Base-by-base conservation (phyloP, 176 grass and related monocot genomes). In the Puya raimondii region DNA sequence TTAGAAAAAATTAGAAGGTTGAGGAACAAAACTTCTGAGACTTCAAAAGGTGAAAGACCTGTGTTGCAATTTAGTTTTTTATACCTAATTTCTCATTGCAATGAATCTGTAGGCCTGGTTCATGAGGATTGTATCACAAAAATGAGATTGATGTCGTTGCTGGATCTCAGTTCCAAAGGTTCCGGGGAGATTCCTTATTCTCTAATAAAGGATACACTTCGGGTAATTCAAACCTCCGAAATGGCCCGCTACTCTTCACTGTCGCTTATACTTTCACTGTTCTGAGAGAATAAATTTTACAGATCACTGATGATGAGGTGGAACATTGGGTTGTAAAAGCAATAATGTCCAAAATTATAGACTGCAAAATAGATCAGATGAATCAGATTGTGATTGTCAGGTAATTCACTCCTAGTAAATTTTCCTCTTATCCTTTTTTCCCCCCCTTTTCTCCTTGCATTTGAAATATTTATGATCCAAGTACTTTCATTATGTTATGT, bases 271-370 rank as follows among this genome's bases (percentile, higher is more conserved):
- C 15, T 18, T 33, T 64, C 33, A 49, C 48, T 74, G 12, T 70
- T 56, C 48, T 68, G 29, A 64, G 29, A 64, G 10, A 4, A 56
- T 33, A 54, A 9, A 25, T 22, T 75, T 58, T 65, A 42, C 77
- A 99, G 94, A 99, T 99, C 67, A 91, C 76, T 48, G 94, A 93
- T 13, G 87, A 90, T 21, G 89, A 93, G 59, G 94, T 93, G 57
- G 94, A 99, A 51, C 82, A 84, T 69, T 99, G 94, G 94, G 79
- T 93, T 68, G 94, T 99, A 11, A 99, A 99, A 88, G 83, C 88
- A 67, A 96, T 96, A 52, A 79, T 83, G 3, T 81, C 65, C 16
- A 96, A 96, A 81, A 83, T 88, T 70, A 48, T 96, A 68, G 85
- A 82, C 65, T 91, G 92, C 69, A 96, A 88, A 54, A 80, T 96